These are phyloP conservation scores for Laburnicola sp. DNA, from an alignment of 2,329 filamentous ascomycete genomes.

Conservation along the genomic window DNA sequence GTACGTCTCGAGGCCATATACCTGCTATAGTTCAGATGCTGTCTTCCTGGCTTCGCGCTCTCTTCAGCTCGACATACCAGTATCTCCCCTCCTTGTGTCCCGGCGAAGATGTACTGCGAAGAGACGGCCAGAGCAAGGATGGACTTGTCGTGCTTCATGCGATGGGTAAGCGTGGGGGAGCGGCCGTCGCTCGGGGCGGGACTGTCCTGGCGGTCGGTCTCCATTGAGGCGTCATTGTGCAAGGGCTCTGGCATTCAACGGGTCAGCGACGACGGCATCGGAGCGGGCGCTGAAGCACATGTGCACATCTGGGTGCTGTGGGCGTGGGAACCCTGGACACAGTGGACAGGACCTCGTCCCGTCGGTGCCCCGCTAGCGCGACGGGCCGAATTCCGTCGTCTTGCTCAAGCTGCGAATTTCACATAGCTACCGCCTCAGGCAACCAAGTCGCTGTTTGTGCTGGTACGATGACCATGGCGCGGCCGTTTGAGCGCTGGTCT, in stretches of 20 bases:
- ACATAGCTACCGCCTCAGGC: neutral
- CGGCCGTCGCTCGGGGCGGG: constrained; percentile 9
- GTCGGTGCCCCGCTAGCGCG: constrained; percentile 10
- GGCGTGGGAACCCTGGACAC: neutral
- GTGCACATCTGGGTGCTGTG: constrained; percentile 19
- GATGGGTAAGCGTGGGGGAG: constrained; percentile 69
- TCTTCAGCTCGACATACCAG: constrained; percentile 55
- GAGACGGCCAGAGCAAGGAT: constrained; percentile 83
- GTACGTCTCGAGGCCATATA: constrained; percentile 88
- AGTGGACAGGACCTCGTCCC: constrained; percentile 5
- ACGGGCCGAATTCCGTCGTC: neutral
- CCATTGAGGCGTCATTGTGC: constrained; percentile 29
- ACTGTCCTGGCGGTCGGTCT: constrained; percentile 19
- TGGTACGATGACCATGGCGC: no score
- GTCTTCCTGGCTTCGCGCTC: neutral
- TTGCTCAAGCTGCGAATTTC: no score
- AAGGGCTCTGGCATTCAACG: constrained; percentile 29
- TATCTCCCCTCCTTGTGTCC: constrained; percentile 91
- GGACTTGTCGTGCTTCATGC: constrained; percentile 74
- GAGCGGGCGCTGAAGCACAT: constrained; percentile 16
- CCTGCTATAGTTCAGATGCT: constrained; percentile 42
- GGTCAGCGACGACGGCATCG: constrained; percentile 24
- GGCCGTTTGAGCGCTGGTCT: neutral
- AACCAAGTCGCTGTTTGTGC: no score
- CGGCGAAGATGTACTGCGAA: constrained; percentile 81